These are phyloP conservation scores for Globisporangium spiculum DNA, from an alignment of 352 stramenopile genomes.

Conservation along the genomic window DNA sequence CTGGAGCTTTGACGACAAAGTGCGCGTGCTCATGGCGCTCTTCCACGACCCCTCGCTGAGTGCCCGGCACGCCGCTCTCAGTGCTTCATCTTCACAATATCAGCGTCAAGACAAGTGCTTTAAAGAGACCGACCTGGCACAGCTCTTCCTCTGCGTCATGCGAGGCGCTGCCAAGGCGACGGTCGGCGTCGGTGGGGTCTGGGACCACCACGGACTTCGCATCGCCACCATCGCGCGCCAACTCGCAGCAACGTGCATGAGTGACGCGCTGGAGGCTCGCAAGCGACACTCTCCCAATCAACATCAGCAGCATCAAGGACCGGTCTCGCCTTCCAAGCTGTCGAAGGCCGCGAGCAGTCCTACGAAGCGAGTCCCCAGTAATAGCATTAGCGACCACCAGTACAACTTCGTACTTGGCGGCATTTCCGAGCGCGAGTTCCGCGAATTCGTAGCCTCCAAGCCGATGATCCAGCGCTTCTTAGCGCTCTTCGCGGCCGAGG, in stretches of 20 bases:
- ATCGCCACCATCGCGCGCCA: conserved; percentile 18
- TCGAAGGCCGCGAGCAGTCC: not conserved
- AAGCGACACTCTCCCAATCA: not conserved
- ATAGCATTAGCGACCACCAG: not conserved
- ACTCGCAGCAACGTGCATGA: conserved; percentile 24
- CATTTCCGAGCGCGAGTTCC: conserved; percentile 31
- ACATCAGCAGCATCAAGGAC: not conserved
- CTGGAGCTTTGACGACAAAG: conserved; percentile 57
- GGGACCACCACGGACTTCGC: conserved; percentile 28
- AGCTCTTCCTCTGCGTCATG: conserved; percentile 60
- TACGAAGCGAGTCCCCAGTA: not conserved
- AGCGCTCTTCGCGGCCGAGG: conserved; percentile 52
- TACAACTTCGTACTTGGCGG: not conserved
- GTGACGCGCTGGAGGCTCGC: conserved; percentile 3
- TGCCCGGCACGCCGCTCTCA: conserved; percentile 16
- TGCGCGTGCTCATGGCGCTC: conserved; percentile 44
- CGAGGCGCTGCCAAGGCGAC: conserved; percentile 46
- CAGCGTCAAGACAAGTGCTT: conserved; percentile 25
- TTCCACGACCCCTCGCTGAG: conserved; percentile 44
- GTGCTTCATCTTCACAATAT: not conserved
- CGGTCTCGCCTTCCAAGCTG: conserved; percentile 1
- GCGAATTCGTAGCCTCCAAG: conserved; percentile 29
- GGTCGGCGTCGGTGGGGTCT: conserved; percentile 42
- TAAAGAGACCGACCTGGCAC: conserved; percentile 52
- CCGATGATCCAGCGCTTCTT: conserved; percentile 44